Conservation (phyloP, 352 stramenopile species). For the Phytophthora tubulina region DNA sequence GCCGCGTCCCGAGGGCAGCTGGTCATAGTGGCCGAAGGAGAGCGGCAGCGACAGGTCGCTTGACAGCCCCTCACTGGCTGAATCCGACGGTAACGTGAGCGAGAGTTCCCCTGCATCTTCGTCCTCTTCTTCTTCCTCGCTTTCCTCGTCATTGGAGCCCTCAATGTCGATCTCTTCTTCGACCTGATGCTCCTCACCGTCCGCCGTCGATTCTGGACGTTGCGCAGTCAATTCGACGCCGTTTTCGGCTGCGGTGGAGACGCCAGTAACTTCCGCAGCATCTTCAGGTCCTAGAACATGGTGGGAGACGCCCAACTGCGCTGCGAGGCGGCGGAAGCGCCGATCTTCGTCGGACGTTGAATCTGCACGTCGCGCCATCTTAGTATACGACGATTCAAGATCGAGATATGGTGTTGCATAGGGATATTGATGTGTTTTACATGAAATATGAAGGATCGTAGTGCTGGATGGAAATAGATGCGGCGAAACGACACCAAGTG, state of each 20-base stretch:
- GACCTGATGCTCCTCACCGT: conserved; percentile 31
- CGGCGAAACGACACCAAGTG: conserved; percentile 27
- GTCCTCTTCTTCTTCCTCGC: conserved; percentile 34
- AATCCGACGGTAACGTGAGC: conserved; percentile 53
- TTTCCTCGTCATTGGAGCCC: conserved; percentile 29
- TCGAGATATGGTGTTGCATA: conserved; percentile 4
- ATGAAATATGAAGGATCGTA: conserved; percentile 3
- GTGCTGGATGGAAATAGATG: conserved; percentile 31
- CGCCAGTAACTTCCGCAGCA: background rate
- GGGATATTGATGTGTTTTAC: background rate
- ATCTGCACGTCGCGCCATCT: conserved; percentile 23
- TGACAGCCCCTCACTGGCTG: conserved; percentile 72
- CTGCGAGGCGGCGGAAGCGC: conserved; percentile 57
- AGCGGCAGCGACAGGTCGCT: conserved; percentile 77
- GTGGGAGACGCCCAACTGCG: conserved; percentile 62
- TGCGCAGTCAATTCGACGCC: conserved; percentile 2
- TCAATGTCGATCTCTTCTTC: conserved; percentile 33
- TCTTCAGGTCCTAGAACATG: conserved; percentile 43
- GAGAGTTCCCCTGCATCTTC: conserved; percentile 44
- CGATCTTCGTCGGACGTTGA: conserved; percentile 31
- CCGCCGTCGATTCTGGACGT: conserved; percentile 11
- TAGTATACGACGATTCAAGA: conserved; percentile 33
- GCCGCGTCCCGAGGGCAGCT: conserved; percentile 28
- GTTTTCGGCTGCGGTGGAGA: background rate
- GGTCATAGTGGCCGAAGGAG: conserved; percentile 75